Evolutionary conservation across 352 stramenopile species (phyloP).

Genomic region (Phytophthora boehmeriae): DNA sequence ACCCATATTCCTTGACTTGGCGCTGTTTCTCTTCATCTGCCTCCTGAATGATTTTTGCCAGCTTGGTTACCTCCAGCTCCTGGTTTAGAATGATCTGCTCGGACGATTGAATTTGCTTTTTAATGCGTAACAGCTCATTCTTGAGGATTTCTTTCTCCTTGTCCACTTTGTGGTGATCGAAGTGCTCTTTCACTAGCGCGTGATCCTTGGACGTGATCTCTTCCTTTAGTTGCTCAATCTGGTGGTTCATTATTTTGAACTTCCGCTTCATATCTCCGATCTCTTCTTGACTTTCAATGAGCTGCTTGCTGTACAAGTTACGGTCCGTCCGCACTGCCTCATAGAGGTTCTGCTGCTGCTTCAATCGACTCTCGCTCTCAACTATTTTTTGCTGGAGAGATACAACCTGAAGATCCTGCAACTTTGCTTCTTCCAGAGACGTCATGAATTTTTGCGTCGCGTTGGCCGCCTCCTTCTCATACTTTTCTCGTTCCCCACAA

Average conservation of each 20-base stretch:
- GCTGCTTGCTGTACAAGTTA: constrained; percentile 94
- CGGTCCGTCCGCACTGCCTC: constrained; percentile 91
- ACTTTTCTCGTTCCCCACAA: constrained; percentile 89
- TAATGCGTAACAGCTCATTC: constrained; percentile 91
- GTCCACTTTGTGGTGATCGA: constrained; percentile 93
- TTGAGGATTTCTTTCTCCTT: constrained; percentile 92
- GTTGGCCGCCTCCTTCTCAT: constrained; percentile 84
- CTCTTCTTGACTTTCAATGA: constrained; percentile 92
- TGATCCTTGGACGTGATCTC: constrained; percentile 94
- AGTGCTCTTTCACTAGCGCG: constrained; percentile 92
- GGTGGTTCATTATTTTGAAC: constrained; percentile 93
- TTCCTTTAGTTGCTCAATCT: constrained; percentile 93
- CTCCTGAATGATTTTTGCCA: constrained; percentile 90
- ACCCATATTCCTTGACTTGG: constrained; percentile 86
- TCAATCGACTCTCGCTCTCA: constrained; percentile 80
- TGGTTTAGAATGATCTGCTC: constrained; percentile 93
- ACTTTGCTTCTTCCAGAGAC: constrained; percentile 77
- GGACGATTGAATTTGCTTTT: constrained; percentile 89
- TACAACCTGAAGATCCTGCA: constrained; percentile 77
- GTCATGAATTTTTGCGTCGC: constrained; percentile 87
- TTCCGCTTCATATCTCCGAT: constrained; percentile 90
- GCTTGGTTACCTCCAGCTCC: constrained; percentile 76
- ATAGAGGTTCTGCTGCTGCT: constrained; percentile 96
- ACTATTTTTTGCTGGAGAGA: constrained; percentile 80
- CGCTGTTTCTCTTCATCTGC: constrained; percentile 90